Conservation (phyloP, 2,329 filamentous ascomycete species). For the Triangularia setosa region DNA sequence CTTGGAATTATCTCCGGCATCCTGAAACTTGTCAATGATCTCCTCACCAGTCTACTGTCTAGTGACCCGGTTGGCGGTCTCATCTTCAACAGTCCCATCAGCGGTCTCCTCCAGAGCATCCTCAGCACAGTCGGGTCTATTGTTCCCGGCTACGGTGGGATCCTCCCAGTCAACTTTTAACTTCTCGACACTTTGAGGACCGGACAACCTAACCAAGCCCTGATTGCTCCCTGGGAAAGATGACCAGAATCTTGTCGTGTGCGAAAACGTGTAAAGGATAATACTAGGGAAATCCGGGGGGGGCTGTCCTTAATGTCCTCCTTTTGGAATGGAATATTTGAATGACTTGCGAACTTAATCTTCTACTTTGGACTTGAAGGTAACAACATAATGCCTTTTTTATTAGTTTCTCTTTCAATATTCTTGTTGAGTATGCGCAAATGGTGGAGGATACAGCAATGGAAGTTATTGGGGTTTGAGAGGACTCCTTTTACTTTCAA, state of each 20-base stretch:
- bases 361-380: not conserved
- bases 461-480: not conserved
- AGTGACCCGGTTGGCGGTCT: conserved; percentile 9
- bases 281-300: too few species aligned
- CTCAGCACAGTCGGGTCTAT: not conserved
- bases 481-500: not conserved
- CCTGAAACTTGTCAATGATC: conserved; percentile 7
- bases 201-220: not conserved
- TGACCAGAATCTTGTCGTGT: not conserved
- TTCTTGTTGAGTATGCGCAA: not conserved
- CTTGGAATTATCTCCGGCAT: conserved; percentile 8
- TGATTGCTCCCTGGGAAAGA: not conserved
- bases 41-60: conserved; percentile 10
- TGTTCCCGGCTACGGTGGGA: not conserved
- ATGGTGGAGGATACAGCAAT: not conserved
- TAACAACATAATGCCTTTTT: not conserved
- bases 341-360: not conserved
- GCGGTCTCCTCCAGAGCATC: conserved; percentile 5
- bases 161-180: not conserved
- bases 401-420: not conserved
- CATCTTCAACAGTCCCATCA: conserved; percentile 4
- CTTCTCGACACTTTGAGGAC: not conserved
- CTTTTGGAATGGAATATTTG: not conserved
- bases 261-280: not conserved
- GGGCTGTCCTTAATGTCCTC: not conserved